Evolutionary conservation across 345 rosid genomes (phyloP).

Genomic region (Syzygium grande): DNA sequence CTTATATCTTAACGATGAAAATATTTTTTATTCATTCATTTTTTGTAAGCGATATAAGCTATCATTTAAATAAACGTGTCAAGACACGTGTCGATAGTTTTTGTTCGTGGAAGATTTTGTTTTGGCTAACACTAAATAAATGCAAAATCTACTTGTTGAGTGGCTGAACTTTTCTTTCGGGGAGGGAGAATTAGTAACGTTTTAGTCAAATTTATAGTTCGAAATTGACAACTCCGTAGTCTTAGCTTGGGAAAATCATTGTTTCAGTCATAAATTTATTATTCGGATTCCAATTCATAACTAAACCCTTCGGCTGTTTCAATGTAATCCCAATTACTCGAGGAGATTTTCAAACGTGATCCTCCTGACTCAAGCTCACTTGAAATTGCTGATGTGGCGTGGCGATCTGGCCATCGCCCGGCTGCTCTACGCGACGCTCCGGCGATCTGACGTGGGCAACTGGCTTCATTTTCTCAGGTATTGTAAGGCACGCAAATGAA

Average conservation of each 20-base stretch:
- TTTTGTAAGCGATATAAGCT: no score
- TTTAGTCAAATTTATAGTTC: not conserved
- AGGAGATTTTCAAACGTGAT: not conserved
- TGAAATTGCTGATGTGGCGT: not conserved
- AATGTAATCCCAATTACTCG: not conserved
- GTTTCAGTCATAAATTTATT: not conserved
- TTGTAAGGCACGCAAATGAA: not conserved
- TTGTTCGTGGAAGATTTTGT: no score
- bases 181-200: not conserved
- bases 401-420: not conserved
- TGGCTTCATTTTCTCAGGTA: not conserved
- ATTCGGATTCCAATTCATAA: not conserved
- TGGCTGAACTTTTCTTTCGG: not conserved
- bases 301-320: fast-evolving
- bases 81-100: no score
- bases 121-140: not conserved
- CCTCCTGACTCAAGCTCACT: not conserved
- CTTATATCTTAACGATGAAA: no score
- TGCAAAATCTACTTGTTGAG: not conserved
- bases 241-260: not conserved
- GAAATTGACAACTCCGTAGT: not conserved
- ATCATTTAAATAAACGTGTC: no score
- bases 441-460: not conserved
- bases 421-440: no score
- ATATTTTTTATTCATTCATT: no score